Base-by-base conservation (phyloP, 371 early-diverging fungal species). In the Haplosporangium sp. region DNA sequence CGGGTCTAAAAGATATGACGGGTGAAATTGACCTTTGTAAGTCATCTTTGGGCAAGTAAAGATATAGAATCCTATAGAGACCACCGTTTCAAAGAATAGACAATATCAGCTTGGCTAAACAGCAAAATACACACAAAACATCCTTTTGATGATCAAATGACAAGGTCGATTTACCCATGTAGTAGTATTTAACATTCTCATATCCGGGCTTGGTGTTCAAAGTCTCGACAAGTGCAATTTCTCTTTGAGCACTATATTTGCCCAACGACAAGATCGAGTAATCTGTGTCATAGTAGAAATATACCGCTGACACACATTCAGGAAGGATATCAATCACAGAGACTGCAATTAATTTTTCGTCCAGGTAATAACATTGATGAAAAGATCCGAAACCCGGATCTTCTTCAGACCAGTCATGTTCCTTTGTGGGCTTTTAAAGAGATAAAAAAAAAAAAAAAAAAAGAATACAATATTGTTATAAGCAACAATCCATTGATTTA, bases 281-380 rank as follows among this genome's bases (percentile, higher is more conserved):
- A 8, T 90, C 92, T 4, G 96, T 94, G 77, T 97, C 96, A 84
- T 98, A 98, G 72, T 96, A 87, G 67, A 96, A 93, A 76, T 98
- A 98, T 19, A 98, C 98, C 0, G 96, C 92, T 0, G 97, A 97
- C 1, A 97, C 88, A 72, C 96, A 96, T 11, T 73, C 62, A 0
- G 98, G 98, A 39, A 97, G 85, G 13, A 97, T 90, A 79, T 98
- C 98, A 57, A 98, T 75, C 0, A 98, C 96, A 4, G 93, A 94
- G 19, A 97, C 90, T 3, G 97, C 97, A 44, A 94, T 90, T 37
- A 98, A 85, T 52, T 86, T 83, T 11, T 88, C 93, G 67, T 94
- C 89, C 66, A 95, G 79, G 17, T 93, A 85, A 77, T 96, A 96
- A 68, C 91, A 91, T 86, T 95, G 96, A 77, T 98, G 98, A 76